Percentiles rank a stretch among this genome's conserved stretches.
These are phyloP conservation scores for Phlyctochytrium planicorne DNA, from an alignment of 192 early-diverging fungal species.

Conservation along the genomic window DNA sequence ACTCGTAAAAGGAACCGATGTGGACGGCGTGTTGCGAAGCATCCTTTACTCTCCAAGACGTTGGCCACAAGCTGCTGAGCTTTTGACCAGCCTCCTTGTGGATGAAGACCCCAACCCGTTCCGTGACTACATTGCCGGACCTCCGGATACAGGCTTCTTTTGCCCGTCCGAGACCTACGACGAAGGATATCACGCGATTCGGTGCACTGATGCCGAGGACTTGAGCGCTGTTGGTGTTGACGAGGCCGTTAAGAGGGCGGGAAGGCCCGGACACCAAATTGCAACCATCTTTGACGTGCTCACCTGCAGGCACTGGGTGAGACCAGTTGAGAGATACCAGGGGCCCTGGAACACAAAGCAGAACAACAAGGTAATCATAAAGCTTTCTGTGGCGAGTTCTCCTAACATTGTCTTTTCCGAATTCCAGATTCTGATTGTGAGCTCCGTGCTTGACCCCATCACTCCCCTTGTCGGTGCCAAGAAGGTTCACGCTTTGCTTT, in stretches of 20 bases:
- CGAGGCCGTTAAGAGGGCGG: slow-evolving; percentile 1
- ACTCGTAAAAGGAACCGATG: not conserved
- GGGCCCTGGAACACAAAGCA: slow-evolving; percentile 45
- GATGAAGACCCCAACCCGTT: not conserved
- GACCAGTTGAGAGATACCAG: slow-evolving; percentile 31
- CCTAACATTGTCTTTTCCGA: not conserved
- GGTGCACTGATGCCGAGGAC: slow-evolving; percentile 11
- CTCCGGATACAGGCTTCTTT: not conserved
- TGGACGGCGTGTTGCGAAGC: not conserved
- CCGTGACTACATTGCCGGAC: no score
- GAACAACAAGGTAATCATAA: slow-evolving; percentile 23
- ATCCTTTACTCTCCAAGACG: slow-evolving; percentile 6
- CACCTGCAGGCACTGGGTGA: slow-evolving; percentile 31
- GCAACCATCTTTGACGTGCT: not conserved
- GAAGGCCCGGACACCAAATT: not conserved
- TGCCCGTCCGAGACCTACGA: not conserved
- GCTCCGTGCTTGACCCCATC: slow-evolving; percentile 43
- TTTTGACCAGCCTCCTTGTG: not conserved
- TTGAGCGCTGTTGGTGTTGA: not conserved
- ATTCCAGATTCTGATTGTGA: slow-evolving; percentile 34
- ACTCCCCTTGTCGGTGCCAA: slow-evolving; percentile 38
- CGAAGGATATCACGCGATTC: not conserved
- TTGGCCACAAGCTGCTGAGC: slow-evolving; percentile 13
- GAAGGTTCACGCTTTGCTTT: not conserved
- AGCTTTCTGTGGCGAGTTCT: not conserved